Evolutionary conservation across 768 basidiomycete species (phyloP).

Genomic region (Lentinula aciculospora): DNA sequence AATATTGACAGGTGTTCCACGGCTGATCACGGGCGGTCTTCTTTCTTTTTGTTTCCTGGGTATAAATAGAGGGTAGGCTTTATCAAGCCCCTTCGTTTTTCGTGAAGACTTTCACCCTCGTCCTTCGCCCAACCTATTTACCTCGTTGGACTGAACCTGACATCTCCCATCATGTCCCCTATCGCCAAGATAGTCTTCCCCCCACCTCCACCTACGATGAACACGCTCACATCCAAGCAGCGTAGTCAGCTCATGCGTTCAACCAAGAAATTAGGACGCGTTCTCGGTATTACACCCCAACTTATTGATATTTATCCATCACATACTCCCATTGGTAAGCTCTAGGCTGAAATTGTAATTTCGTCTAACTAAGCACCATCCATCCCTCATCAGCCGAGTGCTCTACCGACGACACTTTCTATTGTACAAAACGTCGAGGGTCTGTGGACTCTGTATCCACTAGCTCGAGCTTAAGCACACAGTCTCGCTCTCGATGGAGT

Average conservation of each 20-base stretch:
- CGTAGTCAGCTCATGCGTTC: constrained; percentile 52
- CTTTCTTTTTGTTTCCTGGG: not conserved
- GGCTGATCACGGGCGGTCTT: not conserved
- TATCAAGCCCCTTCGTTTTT: not conserved
- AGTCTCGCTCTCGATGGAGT: not conserved
- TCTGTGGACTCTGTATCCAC: constrained; percentile 1
- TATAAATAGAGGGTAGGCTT: not conserved
- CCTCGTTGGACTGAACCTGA: not conserved
- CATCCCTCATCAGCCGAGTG: not conserved
- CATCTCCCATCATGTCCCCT: constrained; percentile 12
- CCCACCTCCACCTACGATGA: constrained; percentile 52
- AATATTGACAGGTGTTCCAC: not conserved
- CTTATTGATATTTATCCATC: constrained; percentile 32
- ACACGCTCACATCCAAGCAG: constrained; percentile 44
- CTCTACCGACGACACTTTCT: not conserved
- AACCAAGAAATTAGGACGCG: constrained; percentile 52
- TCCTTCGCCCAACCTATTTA: too few relatives aligned
- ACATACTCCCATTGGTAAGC: constrained; percentile 16
- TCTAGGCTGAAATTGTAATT: not conserved
- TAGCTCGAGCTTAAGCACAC: not conserved
- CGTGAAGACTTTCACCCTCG: not conserved
- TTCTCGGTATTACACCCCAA: constrained; percentile 57
- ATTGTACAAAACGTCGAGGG: not conserved
- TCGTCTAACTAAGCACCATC: not conserved
- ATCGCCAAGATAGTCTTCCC: constrained; percentile 35